Percentiles rank a stretch among this genome's conserved stretches.
These are phyloP conservation scores for Yarrowia yakushimensis DNA, from an alignment of 805 yeast genomes.

Conservation along the genomic window DNA sequence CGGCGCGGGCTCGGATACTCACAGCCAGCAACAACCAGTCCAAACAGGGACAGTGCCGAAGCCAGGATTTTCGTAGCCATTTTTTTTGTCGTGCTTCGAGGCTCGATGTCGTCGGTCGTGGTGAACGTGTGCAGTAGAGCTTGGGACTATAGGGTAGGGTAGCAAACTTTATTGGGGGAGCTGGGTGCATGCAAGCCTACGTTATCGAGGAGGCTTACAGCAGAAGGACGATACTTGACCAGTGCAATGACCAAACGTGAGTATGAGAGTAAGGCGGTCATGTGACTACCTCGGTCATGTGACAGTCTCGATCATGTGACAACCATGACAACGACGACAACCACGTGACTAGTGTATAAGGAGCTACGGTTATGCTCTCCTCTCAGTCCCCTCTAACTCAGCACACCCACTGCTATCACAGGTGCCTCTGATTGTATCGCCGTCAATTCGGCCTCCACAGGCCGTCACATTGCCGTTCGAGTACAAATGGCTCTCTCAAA, in stretches of 20 bases:
- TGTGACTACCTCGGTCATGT: too few relatives aligned
- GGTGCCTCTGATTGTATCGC: constrained; percentile 55
- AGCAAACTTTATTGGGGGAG: too few relatives aligned
- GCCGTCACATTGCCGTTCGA: constrained; percentile 52
- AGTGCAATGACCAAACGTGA: constrained; percentile 19
- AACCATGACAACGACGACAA: too few relatives aligned
- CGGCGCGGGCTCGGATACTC: background rate
- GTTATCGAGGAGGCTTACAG: background rate
- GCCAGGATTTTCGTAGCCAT: constrained; percentile 24
- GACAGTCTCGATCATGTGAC: too few relatives aligned
- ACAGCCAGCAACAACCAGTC: constrained; percentile 13
- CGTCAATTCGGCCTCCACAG: constrained; percentile 51
- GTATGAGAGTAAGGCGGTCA: too few relatives aligned
- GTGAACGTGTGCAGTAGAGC: background rate
- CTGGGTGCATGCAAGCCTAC: background rate
- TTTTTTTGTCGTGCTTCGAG: background rate
- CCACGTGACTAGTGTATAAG: too few relatives aligned
- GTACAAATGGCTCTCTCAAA: constrained; percentile 42
- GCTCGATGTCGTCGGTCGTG: constrained; percentile 5
- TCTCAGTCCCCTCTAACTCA: background rate
- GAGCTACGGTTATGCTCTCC: too few relatives aligned
- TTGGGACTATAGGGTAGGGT: constrained; percentile 10
- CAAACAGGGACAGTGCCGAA: constrained; percentile 10
- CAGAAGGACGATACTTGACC: too few relatives aligned
- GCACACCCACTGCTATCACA: constrained; percentile 48